Conservation (phyloP, 352 stramenopile genomes). For the Phytophthora litchii region DNA sequence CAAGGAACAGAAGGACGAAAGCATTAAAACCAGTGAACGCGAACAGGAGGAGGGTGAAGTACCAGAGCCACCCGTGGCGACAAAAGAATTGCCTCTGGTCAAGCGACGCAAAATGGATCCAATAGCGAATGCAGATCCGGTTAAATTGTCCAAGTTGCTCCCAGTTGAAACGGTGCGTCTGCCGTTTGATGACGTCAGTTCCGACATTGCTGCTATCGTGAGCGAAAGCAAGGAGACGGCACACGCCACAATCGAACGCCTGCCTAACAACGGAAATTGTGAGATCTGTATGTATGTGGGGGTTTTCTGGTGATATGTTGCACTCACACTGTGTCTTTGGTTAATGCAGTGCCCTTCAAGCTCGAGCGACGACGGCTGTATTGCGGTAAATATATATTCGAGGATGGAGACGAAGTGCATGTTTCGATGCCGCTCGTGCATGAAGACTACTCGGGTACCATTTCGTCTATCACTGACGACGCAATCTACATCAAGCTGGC, state of each 20-base stretch:
- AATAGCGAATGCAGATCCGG: slow-evolving; percentile 7
- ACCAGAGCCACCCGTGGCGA: slow-evolving; percentile 15
- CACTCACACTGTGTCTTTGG: slow-evolving; percentile 12
- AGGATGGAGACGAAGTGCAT: slow-evolving; percentile 82
- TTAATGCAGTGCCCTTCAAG: slow-evolving; percentile 48
- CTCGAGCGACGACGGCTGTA: slow-evolving; percentile 59
- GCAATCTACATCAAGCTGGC: slow-evolving; percentile 74
- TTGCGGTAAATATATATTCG: slow-evolving; percentile 77
- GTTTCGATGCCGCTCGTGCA: slow-evolving; percentile 66
- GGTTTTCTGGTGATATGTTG: neutral
- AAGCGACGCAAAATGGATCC: slow-evolving; percentile 63
- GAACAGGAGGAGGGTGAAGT: slow-evolving; percentile 37
- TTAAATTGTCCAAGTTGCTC: slow-evolving; percentile 38
- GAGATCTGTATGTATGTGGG: slow-evolving; percentile 4
- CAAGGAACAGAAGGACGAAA: slow-evolving; percentile 8
- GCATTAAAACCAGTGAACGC: slow-evolving; percentile 14
- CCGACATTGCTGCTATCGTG: slow-evolving; percentile 65
- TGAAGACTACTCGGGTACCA: slow-evolving; percentile 79
- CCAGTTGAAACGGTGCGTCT: slow-evolving; percentile 54
- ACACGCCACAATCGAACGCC: slow-evolving; percentile 25
- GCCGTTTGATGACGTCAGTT: slow-evolving; percentile 57
- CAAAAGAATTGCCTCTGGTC: slow-evolving; percentile 12
- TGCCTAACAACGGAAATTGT: slow-evolving; percentile 43
- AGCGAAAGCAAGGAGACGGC: slow-evolving; percentile 39
- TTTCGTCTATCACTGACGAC: slow-evolving; percentile 74